Percentiles rank a stretch among this genome's conserved stretches.
Conservation (phyloP, 768 basidiomycete genomes). For the Boletus rufocinnamomeus region DNA sequence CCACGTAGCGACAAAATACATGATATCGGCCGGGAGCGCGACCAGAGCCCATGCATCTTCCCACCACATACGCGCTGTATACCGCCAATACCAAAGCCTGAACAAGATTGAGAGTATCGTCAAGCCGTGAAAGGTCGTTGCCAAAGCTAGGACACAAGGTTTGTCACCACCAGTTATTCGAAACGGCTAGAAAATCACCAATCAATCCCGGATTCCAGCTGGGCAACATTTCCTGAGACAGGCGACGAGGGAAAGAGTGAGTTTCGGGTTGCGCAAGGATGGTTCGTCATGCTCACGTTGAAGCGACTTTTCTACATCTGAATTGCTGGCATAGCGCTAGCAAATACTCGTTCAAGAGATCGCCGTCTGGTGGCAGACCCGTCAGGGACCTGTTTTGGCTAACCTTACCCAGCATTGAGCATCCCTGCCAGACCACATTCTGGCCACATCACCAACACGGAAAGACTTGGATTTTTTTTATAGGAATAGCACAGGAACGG, state of each 20-base stretch:
- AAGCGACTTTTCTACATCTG: background rate
- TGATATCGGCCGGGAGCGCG: background rate
- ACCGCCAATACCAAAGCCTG: conserved; percentile 4
- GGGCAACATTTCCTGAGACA: background rate
- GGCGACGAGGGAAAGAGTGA: background rate
- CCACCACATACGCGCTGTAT: background rate
- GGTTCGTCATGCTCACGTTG: background rate
- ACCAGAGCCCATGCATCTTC: conserved; percentile 4
- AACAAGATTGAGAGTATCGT: conserved; percentile 4
- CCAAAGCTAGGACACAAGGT: background rate
- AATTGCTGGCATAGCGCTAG: background rate
- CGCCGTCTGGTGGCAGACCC: background rate
- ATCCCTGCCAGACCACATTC: background rate
- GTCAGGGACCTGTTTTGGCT: background rate
- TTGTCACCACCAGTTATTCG: background rate
- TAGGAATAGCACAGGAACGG: background rate
- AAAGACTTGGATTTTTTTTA: background rate
- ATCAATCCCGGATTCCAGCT: background rate
- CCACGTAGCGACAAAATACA: background rate
- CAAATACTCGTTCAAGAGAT: background rate
- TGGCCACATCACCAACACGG: background rate
- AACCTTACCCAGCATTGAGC: conserved; percentile 1
- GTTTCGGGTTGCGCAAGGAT: background rate
- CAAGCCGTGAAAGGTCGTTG: conserved; percentile 2
- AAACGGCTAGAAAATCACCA: background rate